Percentiles rank a stretch among this genome's conserved stretches.
Conservation (phyloP, 78 protist genomes). For the Dictyostelium brefeldianum region DNA sequence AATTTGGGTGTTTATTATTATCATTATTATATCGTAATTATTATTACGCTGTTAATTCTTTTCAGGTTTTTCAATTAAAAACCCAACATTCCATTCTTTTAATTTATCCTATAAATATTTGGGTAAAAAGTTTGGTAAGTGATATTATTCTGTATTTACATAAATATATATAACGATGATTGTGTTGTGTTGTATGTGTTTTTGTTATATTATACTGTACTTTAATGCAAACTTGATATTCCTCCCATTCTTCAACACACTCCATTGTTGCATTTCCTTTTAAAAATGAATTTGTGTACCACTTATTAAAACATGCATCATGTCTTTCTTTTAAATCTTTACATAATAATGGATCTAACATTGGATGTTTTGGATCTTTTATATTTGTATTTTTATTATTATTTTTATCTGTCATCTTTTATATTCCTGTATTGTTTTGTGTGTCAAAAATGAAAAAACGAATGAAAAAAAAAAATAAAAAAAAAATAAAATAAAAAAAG, state of each 20-base stretch:
- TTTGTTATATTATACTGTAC: too few relatives aligned
- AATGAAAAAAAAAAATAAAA: too few relatives aligned
- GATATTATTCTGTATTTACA: too few relatives aligned
- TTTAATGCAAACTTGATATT: slow-evolving; percentile 80
- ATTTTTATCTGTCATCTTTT: slow-evolving; percentile 1
- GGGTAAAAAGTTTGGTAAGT: too few relatives aligned
- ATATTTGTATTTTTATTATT: background rate
- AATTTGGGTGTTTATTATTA: background rate
- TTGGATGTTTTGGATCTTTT: slow-evolving; percentile 35
- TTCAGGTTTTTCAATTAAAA: slow-evolving; percentile 33
- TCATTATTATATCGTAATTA: background rate
- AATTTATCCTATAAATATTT: slow-evolving; percentile 37
- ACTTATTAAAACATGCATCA: slow-evolving; percentile 77
- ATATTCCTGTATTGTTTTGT: too few relatives aligned
- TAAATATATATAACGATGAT: too few relatives aligned
- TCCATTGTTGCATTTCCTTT: slow-evolving; percentile 52
- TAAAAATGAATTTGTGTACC: slow-evolving; percentile 73
- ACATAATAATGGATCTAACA: slow-evolving; percentile 67
- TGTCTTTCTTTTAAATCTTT: slow-evolving; percentile 80
- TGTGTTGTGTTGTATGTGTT: too few relatives aligned
- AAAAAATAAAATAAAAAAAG: too few relatives aligned
- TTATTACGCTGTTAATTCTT: background rate
- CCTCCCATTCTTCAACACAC: slow-evolving; percentile 83
- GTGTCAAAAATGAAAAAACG: too few relatives aligned
- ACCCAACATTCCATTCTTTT: slow-evolving; percentile 60